Base-by-base conservation (phyloP, 306 rosid species). In the Rosa chinensis region DNA sequence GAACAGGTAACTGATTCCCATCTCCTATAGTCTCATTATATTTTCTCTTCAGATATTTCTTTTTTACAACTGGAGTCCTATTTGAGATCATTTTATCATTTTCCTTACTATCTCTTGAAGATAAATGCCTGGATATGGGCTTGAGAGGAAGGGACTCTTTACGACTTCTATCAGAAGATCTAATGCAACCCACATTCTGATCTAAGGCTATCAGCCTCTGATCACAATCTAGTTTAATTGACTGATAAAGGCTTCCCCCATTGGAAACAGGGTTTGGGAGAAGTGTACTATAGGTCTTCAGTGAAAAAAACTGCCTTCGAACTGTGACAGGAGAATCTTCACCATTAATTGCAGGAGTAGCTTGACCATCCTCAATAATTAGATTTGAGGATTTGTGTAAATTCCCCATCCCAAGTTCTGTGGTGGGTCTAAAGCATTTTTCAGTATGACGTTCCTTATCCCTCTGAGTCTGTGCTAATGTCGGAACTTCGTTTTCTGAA, bases 251-350 rank as follows among this genome's bases (percentile, higher is more conserved):
- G 5, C 70, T 48, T 71, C 69, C 80, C 52, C 66, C 56, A 73
- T 79, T 79, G 53, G 69, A 23, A 79, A 40, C 44, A 45, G 44
- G 59, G 21, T 62, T 82, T 32, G 90, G 92, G 35, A 50, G 17
- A 78, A 85, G 76, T 62, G 80, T 89, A 84, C 93, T 89, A 63
- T 82, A 88, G 74, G 79, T 84, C 88, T 82, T 83, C 28, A 92
- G 97, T 69, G 96, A 84, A 80, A 80, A 73, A 44, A 79, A 56
- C 70, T 73, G 82, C 77, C 86, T 85, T 52, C 77, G 74, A 56
- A 79, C 76, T 64, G 77, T 32, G 59, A 81, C 74, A 77, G 81
- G 77, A 81, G 78, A 76, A 84, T 79, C 84, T 74, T 80, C 83
- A 50, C 58, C 53, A 72, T 78, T 82, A 72, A 75, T 79, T 66